Percentiles rank a stretch among this genome's conserved stretches.
These are phyloP conservation scores for Beauveria australis DNA, from an alignment of 2,329 filamentous ascomycete genomes.

Conservation along the genomic window DNA sequence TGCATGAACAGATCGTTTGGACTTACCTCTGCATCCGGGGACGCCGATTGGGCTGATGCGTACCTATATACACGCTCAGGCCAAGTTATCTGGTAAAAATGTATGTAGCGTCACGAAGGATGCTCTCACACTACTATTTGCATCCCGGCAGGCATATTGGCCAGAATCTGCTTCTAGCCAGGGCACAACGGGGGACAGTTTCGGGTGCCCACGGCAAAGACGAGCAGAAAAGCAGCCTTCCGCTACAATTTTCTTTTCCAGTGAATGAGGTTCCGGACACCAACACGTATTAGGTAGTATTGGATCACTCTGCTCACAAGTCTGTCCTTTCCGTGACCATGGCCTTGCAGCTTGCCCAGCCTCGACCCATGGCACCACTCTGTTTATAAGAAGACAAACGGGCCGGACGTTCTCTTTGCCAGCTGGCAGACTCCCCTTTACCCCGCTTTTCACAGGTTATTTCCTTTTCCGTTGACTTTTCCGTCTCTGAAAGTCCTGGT, in stretches of 20 bases:
- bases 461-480: background rate
- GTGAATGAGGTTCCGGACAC: background rate
- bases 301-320: background rate
- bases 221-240: background rate
- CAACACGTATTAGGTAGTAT: background rate
- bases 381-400: background rate
- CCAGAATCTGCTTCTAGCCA: background rate
- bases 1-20: background rate
- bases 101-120: too few relatives aligned
- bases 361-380: background rate
- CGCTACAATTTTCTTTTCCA: background rate
- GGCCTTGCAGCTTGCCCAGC: background rate
- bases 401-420: slow-evolving; percentile 4
- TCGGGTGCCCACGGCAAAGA: background rate
- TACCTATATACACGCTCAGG: background rate
- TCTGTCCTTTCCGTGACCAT: background rate
- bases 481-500: background rate
- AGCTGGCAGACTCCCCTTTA: slow-evolving; percentile 5
- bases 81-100: background rate
- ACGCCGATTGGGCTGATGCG: background rate
- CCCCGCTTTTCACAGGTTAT: background rate
- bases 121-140: too few relatives aligned
- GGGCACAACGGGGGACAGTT: background rate
- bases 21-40: background rate
- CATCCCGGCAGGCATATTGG: too few relatives aligned